These are phyloP conservation scores for Suillus variegatus DNA, from an alignment of 768 basidiomycete species.

Conservation along the genomic window DNA sequence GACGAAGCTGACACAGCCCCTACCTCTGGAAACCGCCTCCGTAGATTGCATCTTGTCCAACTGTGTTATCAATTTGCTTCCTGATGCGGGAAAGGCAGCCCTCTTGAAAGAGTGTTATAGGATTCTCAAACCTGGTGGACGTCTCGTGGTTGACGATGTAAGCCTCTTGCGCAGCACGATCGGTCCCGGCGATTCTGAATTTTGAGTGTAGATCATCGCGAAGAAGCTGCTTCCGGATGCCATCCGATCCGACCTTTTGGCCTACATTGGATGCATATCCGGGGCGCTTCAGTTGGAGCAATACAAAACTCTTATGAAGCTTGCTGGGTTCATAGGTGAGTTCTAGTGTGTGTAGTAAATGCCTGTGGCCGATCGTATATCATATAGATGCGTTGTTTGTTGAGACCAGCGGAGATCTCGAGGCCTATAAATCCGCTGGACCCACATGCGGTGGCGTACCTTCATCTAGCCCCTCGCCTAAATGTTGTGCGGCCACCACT, in stretches of 20 bases:
- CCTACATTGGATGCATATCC: conserved; percentile 47
- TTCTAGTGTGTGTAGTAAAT: not conserved
- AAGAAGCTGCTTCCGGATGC: conserved; percentile 43
- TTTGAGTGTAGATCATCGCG: conserved; percentile 43
- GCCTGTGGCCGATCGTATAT: not conserved
- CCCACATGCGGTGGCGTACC: conserved; percentile 19
- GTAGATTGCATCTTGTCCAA: conserved; percentile 61
- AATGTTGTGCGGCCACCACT: conserved; percentile 6
- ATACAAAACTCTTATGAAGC: conserved; percentile 38
- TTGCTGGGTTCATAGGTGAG: conserved; percentile 46
- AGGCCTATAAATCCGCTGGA: conserved; percentile 31
- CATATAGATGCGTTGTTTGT: conserved; percentile 41
- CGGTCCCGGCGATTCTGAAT: not conserved
- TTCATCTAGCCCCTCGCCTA: conserved; percentile 4
- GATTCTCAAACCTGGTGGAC: conserved; percentile 57
- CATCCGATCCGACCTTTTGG: conserved; percentile 41
- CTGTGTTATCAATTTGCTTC: conserved; percentile 56
- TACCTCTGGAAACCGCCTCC: conserved; percentile 49
- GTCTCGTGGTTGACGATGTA: conserved; percentile 55
- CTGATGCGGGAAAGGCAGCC: conserved; percentile 39
- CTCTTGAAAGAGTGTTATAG: conserved; percentile 49
- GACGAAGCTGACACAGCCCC: conserved; percentile 39
- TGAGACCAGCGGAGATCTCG: conserved; percentile 44
- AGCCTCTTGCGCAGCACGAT: not conserved
- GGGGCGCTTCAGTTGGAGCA: conserved; percentile 44